phyloP scores from a whole-genome alignment of 108 stramenopile genomes.

The Cyclotella distinguenda region DNA sequence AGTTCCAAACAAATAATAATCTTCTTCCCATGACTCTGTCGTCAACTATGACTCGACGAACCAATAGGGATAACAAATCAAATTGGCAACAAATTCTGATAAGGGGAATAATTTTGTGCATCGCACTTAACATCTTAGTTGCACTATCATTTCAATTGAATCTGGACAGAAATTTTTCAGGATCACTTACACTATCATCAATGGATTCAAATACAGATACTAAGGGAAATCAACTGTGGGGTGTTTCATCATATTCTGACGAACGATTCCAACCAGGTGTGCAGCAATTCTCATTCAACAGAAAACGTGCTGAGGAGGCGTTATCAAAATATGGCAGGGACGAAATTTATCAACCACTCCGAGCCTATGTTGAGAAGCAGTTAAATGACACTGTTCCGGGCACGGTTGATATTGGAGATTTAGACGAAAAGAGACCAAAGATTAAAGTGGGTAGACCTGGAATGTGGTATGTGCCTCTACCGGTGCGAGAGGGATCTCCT shows the following conservation, averaged over 20 bases:
- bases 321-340: slow-evolving; percentile 22
- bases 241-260: background rate
- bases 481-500: slow-evolving; percentile 56
- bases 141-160: slow-evolving; percentile 4
- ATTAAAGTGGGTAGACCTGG: slow-evolving; percentile 50
- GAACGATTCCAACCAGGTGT: background rate
- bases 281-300: slow-evolving; percentile 15
- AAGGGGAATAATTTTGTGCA: slow-evolving; percentile 5
- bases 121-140: slow-evolving; percentile 17
- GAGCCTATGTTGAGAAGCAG: slow-evolving; percentile 59
- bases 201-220: background rate
- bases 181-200: background rate
- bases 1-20: no score
- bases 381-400: slow-evolving; percentile 55
- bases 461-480: slow-evolving; percentile 56
- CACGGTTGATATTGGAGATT: slow-evolving; percentile 49
- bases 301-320: slow-evolving; percentile 24
- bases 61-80: background rate
- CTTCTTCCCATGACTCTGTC: no score
- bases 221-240: background rate
- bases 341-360: slow-evolving; percentile 44
- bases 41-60: background rate
- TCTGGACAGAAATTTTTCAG: slow-evolving; percentile 4
- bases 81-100: slow-evolving; percentile 6
- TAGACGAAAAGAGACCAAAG: slow-evolving; percentile 36